Conservation (phyloP, 2,329 filamentous ascomycete species). For the Dactylellina drechsleri region DNA sequence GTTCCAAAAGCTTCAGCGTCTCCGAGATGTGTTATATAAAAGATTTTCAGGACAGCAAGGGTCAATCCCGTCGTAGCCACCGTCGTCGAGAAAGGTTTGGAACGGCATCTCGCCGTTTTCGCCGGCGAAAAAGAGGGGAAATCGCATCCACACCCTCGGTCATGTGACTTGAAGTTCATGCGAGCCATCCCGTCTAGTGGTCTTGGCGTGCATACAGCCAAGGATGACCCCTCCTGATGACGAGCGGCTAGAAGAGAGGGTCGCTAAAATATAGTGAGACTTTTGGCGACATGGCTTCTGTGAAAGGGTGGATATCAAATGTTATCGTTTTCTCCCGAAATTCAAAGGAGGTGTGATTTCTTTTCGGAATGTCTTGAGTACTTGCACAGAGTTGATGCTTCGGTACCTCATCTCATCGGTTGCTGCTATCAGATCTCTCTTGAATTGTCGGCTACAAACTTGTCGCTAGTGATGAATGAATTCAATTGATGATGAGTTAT, state of each 20-base stretch:
- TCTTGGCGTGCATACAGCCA: constrained; percentile 47
- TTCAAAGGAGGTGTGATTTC: constrained; percentile 17
- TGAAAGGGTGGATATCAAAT: constrained; percentile 40
- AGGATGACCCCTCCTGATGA: constrained; percentile 36
- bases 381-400: too few species aligned
- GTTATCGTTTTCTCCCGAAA: constrained; percentile 17
- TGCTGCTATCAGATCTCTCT: too few species aligned
- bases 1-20: constrained; percentile 17
- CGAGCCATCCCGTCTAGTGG: constrained; percentile 55
- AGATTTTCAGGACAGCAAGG: background rate
- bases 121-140: constrained; percentile 34
- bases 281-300: constrained; percentile 22
- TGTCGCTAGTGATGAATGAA: background rate
- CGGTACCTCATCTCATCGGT: too few species aligned
- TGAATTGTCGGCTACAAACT: background rate
- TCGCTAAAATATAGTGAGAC: constrained; percentile 29
- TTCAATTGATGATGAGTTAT: too few species aligned
- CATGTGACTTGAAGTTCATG: constrained; percentile 55
- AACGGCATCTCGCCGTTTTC: constrained; percentile 18
- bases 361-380: too few species aligned
- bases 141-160: constrained; percentile 32
- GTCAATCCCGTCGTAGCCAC: background rate
- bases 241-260: constrained; percentile 40
- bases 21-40: constrained; percentile 6
- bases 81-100: background rate